Evolutionary conservation across 2,329 filamentous ascomycete species (phyloP).

Genomic region (Colletotrichum somersetense): DNA sequence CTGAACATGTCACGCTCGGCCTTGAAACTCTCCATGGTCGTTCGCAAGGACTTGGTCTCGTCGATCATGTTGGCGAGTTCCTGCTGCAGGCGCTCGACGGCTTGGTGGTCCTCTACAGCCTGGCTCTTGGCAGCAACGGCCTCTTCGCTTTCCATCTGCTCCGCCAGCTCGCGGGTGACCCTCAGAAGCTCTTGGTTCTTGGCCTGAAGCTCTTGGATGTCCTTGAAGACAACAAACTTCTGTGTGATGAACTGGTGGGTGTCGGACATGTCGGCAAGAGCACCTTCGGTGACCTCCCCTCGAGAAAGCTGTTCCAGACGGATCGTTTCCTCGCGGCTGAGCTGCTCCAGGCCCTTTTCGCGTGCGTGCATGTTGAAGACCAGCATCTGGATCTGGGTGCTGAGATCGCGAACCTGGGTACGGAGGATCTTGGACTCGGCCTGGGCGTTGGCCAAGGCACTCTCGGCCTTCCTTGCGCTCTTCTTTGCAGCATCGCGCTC

Average conservation of each 20-base stretch:
- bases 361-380: slow-evolving; percentile 87
- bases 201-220: slow-evolving; percentile 84
- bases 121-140: slow-evolving; percentile 76
- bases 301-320: slow-evolving; percentile 83
- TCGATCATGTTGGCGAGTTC: slow-evolving; percentile 83
- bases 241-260: slow-evolving; percentile 92
- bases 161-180: slow-evolving; percentile 85
- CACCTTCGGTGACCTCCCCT: slow-evolving; percentile 79
- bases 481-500: slow-evolving; percentile 85
- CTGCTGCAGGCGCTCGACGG: slow-evolving; percentile 79
- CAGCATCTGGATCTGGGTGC: slow-evolving; percentile 90
- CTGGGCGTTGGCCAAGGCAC: slow-evolving; percentile 72
- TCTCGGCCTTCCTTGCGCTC: slow-evolving; percentile 82
- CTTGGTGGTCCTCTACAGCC: slow-evolving; percentile 74
- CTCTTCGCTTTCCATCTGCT: slow-evolving; percentile 92
- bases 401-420: slow-evolving; percentile 89
- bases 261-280: slow-evolving; percentile 80
- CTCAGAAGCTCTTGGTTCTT: slow-evolving; percentile 89
- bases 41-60: slow-evolving; percentile 84
- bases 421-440: slow-evolving; percentile 83
- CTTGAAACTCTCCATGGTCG: slow-evolving; percentile 91
- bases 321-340: slow-evolving; percentile 78
- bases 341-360: slow-evolving; percentile 80
- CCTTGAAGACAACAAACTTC: slow-evolving; percentile 89
- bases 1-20: slow-evolving; percentile 98